Base-by-base conservation (phyloP, 768 basidiomycete genomes). In the Albatrellus ellisii region DNA sequence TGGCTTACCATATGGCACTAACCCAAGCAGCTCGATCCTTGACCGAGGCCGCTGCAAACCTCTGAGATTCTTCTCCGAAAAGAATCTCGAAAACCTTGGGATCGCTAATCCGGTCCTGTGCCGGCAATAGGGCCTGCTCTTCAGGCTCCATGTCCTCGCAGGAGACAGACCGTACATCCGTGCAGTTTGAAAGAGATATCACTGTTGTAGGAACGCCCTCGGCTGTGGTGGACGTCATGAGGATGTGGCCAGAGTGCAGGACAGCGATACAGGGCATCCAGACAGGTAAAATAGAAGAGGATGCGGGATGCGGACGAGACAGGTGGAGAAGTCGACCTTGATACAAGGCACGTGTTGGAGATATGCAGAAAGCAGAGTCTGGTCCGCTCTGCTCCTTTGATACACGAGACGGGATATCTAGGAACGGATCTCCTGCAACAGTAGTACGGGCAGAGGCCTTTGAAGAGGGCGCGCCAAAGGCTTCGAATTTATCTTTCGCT, bases 11-110 rank as follows among this genome's bases (percentile, higher is more conserved):
- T 36, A 85, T 73, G 3, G 76, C 71, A 51, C 77, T 79, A 38
- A 86, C 69, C 83, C 83, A 86, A 7, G 67, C 68, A 3, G 79
- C 80, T 39, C 83, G 65, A 43, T 80, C 79, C 45, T 69, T 66
- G 21, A 73, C 68, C 17, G 74, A 74, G 8, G 62, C 56, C 2
- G 72, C 74, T 0, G 78, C 81, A 54, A 86, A 82, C 42, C 65
- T 72, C 53, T 82, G 77, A 41, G 58, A 62, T 3, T 57, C 58
- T 18, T 63, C 57, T 11, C 66, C 72, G 42, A 81, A 79, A 14
- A 69, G 39, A n/a, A 86, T 51, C 55, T 83, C 79, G 44, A 86
- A 84, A 0, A 77, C 60, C 47, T 71, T 72, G 38, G 69, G 48
- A 36, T 72, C 67, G 20, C 63, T 62, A 10, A 55, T 52, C n/a